Evolutionary conservation across 1,139 yeast species (phyloP), one percentile per base, ranked within the genome.

Genomic region (Yamadazyma siamensis): DNA sequence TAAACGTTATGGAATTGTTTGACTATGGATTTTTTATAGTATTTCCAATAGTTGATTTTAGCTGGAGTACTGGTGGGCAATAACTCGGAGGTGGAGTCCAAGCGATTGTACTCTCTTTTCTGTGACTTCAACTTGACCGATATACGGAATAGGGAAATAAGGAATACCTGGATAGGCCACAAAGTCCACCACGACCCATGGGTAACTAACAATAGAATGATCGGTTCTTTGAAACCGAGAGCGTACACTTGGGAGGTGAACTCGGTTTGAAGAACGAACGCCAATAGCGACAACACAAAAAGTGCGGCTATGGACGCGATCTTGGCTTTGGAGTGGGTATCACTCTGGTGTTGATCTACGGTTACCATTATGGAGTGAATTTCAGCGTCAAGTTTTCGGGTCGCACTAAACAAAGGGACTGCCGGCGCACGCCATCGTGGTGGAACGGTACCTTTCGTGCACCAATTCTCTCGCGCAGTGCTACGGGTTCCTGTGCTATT

Each of bases 221-320:
- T 65, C 0, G 96, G 95, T 50, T 85, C 91, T 34, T 71, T 56
- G 51, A 78, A 85, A 6, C 70, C 72, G 4, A 65, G 54, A 23
- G 68, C 62, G 47, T 86, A 83, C 5, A 86, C 70, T 36, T 79
- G 80, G 4, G 88, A 75, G 1, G 95, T 86, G 39, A 80, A 65
- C 54, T 86, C 95, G 0, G 95, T 86, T 52, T 86, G 95, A 6
- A 71, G 50, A 2, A 86, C 88, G 56, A 86, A 87, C 6, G 87
- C 53, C 5, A 75, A 46, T 41, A 86, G 55, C 4, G 94, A 79
- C 6, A 80, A 40, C 4, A 77, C 28, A 37, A 86, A 77, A 6
- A 88, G 71, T 2, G 67, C 50, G 3, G 69, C 65, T 3, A 87
- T 82, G 37, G 75, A 74, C 6, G 61, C 42, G 23, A 79, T 49